These are phyloP conservation scores for Takakia lepidozioides DNA, from an alignment of 225 moss, liverwort and hornwort genomes.

Conservation along the genomic window DNA sequence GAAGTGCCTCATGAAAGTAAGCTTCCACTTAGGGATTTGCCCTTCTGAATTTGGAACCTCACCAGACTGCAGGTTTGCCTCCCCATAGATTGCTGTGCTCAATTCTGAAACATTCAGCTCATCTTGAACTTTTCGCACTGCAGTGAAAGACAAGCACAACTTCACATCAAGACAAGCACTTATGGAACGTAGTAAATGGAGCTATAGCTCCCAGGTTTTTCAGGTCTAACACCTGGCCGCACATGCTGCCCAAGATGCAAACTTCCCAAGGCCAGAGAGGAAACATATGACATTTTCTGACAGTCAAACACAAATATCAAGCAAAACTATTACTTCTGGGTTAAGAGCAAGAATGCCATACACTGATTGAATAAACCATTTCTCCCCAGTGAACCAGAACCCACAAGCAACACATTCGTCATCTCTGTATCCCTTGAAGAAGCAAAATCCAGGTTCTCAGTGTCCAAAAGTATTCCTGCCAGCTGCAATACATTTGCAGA, in stretches of 20 bases:
- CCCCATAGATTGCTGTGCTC: no score
- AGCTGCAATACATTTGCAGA: no score
- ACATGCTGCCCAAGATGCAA: not conserved
- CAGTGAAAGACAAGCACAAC: not conserved
- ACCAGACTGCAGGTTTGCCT: no score
- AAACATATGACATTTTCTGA: not conserved
- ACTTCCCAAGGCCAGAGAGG: not conserved
- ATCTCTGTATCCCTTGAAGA: constrained; percentile 50
- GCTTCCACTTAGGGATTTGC: no score
- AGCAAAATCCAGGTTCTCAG: constrained; percentile 52
- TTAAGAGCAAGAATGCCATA: constrained; percentile 10
- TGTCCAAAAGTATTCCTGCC: constrained; percentile 56
- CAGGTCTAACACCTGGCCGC: no score
- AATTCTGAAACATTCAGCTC: no score
- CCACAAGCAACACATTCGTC: constrained; percentile 32
- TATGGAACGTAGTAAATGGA: not conserved
- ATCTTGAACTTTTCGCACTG: no score
- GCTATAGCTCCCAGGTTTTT: no score
- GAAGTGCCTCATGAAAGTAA: no score
- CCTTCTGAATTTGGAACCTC: no score
- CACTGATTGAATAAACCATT: constrained; percentile 47
- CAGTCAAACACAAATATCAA: not conserved
- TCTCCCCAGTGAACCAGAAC: constrained; percentile 52
- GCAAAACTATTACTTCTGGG: not conserved
- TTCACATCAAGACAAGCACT: not conserved